phyloP scores from a whole-genome alignment of 148 eudicot species.

The Cornus florida region DNA sequence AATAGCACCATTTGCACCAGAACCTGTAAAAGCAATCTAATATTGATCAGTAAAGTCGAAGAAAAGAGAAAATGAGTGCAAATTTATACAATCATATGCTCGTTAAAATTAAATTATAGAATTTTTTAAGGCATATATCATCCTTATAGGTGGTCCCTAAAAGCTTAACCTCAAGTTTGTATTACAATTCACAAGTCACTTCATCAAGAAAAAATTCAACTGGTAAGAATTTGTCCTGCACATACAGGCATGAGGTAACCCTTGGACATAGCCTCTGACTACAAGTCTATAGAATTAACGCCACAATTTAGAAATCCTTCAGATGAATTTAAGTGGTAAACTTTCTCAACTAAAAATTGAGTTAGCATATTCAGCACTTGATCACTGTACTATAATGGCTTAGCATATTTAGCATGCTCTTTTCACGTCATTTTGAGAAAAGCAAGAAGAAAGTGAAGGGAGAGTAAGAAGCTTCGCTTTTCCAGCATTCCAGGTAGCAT shows the following conservation, averaged over 20 bases:
- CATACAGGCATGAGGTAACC: background rate
- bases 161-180: background rate
- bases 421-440: background rate
- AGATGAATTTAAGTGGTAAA: background rate
- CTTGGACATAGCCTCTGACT: background rate
- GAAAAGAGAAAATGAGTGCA: background rate
- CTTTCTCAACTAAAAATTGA: background rate
- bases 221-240: background rate
- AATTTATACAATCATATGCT: background rate
- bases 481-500: too few relatives aligned
- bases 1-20: constrained; percentile 97
- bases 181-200: background rate
- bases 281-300: background rate
- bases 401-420: background rate
- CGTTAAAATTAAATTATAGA: background rate
- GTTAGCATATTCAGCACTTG: background rate
- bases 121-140: background rate
- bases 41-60: background rate
- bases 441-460: background rate
- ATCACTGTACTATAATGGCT: too few relatives aligned
- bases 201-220: background rate
- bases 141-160: background rate
- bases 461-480: background rate
- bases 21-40: constrained; percentile 39
- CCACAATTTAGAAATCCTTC: background rate